Base-by-base conservation (phyloP, 1,284 basidiomycete species). In the Ustilago nuda region DNA sequence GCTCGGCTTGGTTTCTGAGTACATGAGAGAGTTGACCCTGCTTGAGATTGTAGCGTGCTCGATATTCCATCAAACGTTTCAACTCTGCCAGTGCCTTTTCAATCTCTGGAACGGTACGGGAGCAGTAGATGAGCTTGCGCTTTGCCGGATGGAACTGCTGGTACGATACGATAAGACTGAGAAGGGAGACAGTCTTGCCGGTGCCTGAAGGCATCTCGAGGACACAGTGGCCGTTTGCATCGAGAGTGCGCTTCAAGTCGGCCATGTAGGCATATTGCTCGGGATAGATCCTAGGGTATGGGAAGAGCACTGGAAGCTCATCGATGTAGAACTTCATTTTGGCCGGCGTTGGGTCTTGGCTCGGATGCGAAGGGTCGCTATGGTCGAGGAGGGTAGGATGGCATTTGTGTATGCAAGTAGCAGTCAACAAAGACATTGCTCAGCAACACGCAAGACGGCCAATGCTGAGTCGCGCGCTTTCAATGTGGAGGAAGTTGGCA, bases 201-300 rank as follows among this genome's bases (percentile, higher is more conserved):
- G 97, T 99, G 15, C 97, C 97, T 12, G 97, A 99, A 72, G 97
- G 97, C 97, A 99, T 99, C 88, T 99, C 97, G 36, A 99, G 90
- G 19, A 99, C 94, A 86, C 97, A 98, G 82, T 99, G 97, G 56
- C 97, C 90, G 51, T 84, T 83, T 89, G 95, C 95, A 87, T 99
- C 97, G 27, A 99, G 90, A 6, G 96, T 96, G 81, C 94, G 89
- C 87, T 99, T 99, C 79, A 99, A 89, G 87, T 99, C 96, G 87
- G 94, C 95, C 95, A 99, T 98, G 86, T 99, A 99, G 46, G 94
- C 92, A 91, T 95, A 98, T 90, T 98, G 96, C 85, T 98, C 96
- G 92, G 85, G 86, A 59, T 87, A 87, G 63, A 87, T 87, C 65
- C 85, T 86, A 45, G 87, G 86, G 64, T 87, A 87, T 4, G 87